Base-by-base conservation (phyloP, 208 protist genomes). In the Leptomonas seymouri region DNA sequence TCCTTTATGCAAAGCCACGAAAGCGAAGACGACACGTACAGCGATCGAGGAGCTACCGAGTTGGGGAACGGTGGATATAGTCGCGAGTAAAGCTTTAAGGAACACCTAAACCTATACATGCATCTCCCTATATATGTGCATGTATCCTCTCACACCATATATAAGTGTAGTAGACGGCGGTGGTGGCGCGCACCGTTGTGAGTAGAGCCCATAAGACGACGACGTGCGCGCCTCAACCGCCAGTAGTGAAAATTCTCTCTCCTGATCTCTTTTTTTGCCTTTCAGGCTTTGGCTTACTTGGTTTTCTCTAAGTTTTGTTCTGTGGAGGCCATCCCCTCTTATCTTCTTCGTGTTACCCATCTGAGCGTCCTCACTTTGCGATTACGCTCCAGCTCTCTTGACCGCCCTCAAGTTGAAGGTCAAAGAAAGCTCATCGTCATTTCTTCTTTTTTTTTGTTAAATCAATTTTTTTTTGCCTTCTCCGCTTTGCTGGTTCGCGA, bases 41-140 rank as follows among this genome's bases (percentile, higher is more conserved):
- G 66, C n/a, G 71, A 74, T 49, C 57, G 70, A 28, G 44, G 67
- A 12, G 56, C 34, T n/a, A 54, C 64, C 3, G 34, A 68, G 21
- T 60, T 58, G 9, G 50, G 12, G 18, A 48, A 16, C 18, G 44
- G 6, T n/a, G 44, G 2, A 16, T 16, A 48, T 14, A 44, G 39
- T 16, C 44, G 44, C 44, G 44, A 48, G 20, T 15, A 16, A 48
- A 48, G 18, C n/a, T n/a, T n/a, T n/a, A n/a, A n/a, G n/a, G n/a
- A n/a, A n/a, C n/a, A n/a, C n/a, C n/a, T n/a, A n/a, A n/a, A n/a
- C n/a, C n/a, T n/a, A n/a, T n/a, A n/a, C n/a, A n/a, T n/a, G n/a
- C n/a, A n/a, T n/a, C n/a, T n/a, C n/a, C n/a, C n/a, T n/a, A 44
- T 16, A 14, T 14, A 14, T 7, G 39, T 44, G 39, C 7, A 14